Percentiles rank a stretch among this genome's conserved stretches.
Evolutionary conservation across 768 basidiomycete genomes (phyloP).

Genomic region (Hortiboletus flavorubellus): DNA sequence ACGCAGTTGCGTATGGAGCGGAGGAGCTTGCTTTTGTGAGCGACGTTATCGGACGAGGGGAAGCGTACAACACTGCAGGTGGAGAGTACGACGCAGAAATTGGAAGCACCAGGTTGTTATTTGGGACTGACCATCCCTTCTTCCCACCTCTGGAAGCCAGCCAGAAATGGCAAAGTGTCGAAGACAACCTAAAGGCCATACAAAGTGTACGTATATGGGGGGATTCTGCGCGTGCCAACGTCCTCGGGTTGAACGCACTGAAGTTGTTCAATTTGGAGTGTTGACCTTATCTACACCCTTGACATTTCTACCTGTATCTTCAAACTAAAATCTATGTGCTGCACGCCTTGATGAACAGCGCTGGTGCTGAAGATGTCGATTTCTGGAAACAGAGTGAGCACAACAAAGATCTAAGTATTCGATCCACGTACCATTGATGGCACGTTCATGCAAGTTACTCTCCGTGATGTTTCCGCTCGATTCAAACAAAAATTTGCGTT

Average conservation of each 20-base stretch:
- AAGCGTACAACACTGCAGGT: constrained; percentile 39
- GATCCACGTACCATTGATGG: constrained; percentile 67
- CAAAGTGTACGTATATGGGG: constrained; percentile 35
- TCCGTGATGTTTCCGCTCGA: constrained; percentile 96
- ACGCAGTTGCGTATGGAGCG: constrained; percentile 86
- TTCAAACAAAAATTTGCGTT: constrained; percentile 86
- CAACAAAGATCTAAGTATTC: not conserved
- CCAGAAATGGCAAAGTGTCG: constrained; percentile 81
- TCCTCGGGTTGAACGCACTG: constrained; percentile 72
- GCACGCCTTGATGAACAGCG: constrained; percentile 85
- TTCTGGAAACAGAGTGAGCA: constrained; percentile 45
- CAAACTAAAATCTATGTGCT: constrained; percentile 94
- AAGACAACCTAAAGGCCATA: constrained; percentile 83
- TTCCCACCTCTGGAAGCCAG: constrained; percentile 73
- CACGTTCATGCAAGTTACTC: constrained; percentile 71
- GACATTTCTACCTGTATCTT: constrained; percentile 78
- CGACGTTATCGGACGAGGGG: constrained; percentile 62
- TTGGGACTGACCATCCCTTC: constrained; percentile 90
- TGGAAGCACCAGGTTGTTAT: constrained; percentile 64
- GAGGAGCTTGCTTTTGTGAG: constrained; percentile 82
- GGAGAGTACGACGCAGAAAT: constrained; percentile 29
- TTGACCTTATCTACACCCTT: constrained; percentile 15
- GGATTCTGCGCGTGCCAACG: constrained; percentile 57
- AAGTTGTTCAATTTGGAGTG: constrained; percentile 55
- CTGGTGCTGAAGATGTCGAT: constrained; percentile 95